Conservation (phyloP, 805 yeast species). For the Candida montana region DNA sequence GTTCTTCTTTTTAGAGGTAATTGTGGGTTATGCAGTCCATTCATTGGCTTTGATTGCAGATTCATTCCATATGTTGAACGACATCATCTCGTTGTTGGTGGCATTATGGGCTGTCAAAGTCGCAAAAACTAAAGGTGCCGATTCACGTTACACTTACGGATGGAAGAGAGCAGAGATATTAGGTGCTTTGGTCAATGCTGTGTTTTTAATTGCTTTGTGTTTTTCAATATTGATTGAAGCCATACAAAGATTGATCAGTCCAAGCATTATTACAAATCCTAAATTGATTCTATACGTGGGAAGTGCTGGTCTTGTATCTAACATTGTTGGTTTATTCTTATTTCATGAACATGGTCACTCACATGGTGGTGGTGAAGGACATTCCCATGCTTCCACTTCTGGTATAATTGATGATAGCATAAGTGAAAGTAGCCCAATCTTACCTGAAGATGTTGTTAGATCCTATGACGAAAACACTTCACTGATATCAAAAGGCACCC, state of each 20-base stretch:
- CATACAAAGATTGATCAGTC: conserved; percentile 77
- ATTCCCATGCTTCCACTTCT: conserved; percentile 26
- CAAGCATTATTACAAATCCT: conserved; percentile 79
- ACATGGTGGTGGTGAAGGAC: conserved; percentile 38
- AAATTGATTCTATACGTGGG: conserved; percentile 79
- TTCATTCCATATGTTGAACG: conserved; percentile 96
- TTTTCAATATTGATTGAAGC: conserved; percentile 92
- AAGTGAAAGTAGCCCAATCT: conserved; percentile 26
- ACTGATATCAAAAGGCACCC: conserved; percentile 8
- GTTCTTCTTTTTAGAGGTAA: conserved; percentile 82
- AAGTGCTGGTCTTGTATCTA: conserved; percentile 72
- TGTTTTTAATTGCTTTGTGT: conserved; percentile 86
- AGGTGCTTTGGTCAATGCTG: conserved; percentile 93
- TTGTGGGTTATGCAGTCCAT: conserved; percentile 85
- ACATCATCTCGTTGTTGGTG: conserved; percentile 79
- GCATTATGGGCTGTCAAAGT: conserved; percentile 97
- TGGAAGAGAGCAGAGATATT: conserved; percentile 97
- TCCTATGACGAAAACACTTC: conserved; percentile 23
- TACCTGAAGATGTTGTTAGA: conserved; percentile 45
- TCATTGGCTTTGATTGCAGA: conserved; percentile 94
- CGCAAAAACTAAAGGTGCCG: conserved; percentile 75
- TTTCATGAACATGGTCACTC: conserved; percentile 83
- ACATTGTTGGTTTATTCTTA: conserved; percentile 73
- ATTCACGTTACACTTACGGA: conserved; percentile 89
- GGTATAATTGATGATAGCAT: conserved; percentile 11